Base-by-base conservation (phyloP, 1,284 basidiomycete genomes). In the Termitomyces sp. region DNA sequence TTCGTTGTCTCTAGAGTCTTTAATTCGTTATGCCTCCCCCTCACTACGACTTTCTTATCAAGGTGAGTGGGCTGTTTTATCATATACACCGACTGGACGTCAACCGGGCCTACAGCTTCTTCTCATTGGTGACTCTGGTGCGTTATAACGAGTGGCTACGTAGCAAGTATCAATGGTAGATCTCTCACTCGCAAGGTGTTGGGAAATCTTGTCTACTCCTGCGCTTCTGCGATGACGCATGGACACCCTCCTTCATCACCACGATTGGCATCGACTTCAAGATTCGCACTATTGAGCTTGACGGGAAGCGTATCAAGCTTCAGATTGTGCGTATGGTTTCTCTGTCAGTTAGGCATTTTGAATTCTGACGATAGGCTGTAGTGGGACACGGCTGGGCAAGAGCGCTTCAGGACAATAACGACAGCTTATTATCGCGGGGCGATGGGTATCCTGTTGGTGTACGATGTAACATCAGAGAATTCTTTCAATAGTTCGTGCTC, bases 401-500 rank as follows among this genome's bases (percentile, higher is more conserved):
- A 99, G 76, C 88, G 97, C 35, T 99, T 99, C 80, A 83, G 96
- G 66, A 99, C 97, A 41, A 99, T 99, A 72, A 99, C 97, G 40
- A 97, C 96, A 8, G 95, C 97, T n/a, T 99, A 99, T 74, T 99
- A 99, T 78, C 89, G 97, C 62, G 97, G 97, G 42, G 97, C 97
- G 14, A 99, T 99, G 96, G 97, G 97, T 50, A 99, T 99, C 66
- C 78, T 99, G 52, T 81, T 99, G 54, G 96, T 99, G 5, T 99
- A 98, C 72, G 97, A 99, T 68, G 94, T 99, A 38, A 99, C 97
- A 28, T 96, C 99, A 71, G 93, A 97, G 72, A 87, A 91, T 64
- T 97, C 93, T 24, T 99, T 99, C 77, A 91, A 93, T 69, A 98
- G 96, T 97, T 63, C 62, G 93, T 72, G 11, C 41, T 28, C 16